phyloP scores from a whole-genome alignment of 2,329 filamentous ascomycete genomes.

The Colletotrichum sp. region DNA sequence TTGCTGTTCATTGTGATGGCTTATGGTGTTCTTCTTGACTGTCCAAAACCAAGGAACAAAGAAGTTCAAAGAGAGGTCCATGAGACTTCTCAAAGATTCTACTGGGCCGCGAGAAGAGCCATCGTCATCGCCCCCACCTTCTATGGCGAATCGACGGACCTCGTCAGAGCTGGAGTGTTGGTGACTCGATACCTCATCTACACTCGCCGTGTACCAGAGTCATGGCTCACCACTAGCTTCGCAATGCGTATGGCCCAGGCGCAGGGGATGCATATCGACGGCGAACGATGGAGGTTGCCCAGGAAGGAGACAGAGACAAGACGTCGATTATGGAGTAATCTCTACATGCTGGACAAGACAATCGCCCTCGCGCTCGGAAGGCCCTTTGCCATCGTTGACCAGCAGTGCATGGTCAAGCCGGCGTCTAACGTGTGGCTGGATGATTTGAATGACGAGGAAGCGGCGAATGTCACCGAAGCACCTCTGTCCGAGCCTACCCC shows the following conservation, averaged over 20 bases:
- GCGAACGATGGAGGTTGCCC: constrained; percentile 40
- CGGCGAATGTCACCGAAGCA: constrained; percentile 22
- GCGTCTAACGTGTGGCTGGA: constrained; percentile 44
- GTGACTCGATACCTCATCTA: constrained; percentile 45
- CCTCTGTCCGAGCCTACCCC: constrained; percentile 36
- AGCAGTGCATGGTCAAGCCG: constrained; percentile 40
- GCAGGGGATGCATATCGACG: constrained; percentile 48
- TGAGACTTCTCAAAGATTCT: constrained; percentile 44
- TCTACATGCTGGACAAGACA: constrained; percentile 43
- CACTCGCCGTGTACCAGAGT: constrained; percentile 39
- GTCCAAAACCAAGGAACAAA: constrained; percentile 31
- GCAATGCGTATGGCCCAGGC: constrained; percentile 48
- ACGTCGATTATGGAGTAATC: constrained; percentile 42
- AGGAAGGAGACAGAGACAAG: constrained; percentile 40
- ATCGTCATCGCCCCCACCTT: constrained; percentile 47
- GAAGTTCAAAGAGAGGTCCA: constrained; percentile 40
- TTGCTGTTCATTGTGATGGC: constrained; percentile 45
- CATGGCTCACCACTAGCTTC: constrained; percentile 46
- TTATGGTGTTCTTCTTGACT: constrained; percentile 40
- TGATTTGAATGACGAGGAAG: constrained; percentile 35
- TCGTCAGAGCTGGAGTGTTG: constrained; percentile 43
- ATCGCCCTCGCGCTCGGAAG: constrained; percentile 44
- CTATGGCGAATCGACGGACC: constrained; percentile 43
- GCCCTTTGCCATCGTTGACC: constrained; percentile 42
- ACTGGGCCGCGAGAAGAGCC: constrained; percentile 42